phyloP scores from a whole-genome alignment of 2,329 filamentous ascomycete genomes.

The Hymenoscyphus fructigenus region DNA sequence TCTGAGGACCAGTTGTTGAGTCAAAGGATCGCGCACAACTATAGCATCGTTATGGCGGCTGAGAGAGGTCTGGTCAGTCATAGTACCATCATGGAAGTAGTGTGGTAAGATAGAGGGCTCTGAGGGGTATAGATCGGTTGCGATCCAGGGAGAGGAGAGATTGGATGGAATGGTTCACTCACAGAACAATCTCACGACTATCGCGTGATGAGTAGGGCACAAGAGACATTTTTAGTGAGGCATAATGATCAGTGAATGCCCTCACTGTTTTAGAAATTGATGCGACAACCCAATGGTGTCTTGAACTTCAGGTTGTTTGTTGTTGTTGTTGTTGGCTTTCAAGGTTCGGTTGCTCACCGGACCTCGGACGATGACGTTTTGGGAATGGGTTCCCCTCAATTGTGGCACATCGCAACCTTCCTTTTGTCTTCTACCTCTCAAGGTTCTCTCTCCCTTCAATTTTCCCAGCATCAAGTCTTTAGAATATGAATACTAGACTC shows the following conservation, averaged over 20 bases:
- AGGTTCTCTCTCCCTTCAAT: too few relatives aligned
- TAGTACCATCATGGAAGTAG: constrained; percentile 17
- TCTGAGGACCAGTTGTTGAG: constrained; percentile 80
- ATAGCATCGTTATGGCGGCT: constrained; percentile 92
- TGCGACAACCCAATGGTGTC: neutral
- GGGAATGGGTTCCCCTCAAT: neutral
- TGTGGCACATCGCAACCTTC: neutral
- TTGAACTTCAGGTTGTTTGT: neutral
- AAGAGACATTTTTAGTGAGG: constrained; percentile 55
- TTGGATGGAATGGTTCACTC: constrained; percentile 41
- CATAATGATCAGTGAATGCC: neutral
- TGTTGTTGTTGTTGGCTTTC: constrained; percentile 1
- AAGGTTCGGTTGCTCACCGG: neutral
- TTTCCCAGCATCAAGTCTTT: too few relatives aligned
- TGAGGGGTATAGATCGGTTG: neutral
- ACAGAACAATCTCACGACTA: constrained; percentile 79
- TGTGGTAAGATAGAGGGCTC: neutral
- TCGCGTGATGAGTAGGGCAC: constrained; percentile 74
- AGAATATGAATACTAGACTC: too few relatives aligned
- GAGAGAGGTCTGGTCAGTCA: constrained; percentile 19
- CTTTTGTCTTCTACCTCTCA: too few relatives aligned
- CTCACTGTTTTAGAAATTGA: neutral
- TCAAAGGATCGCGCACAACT: constrained; percentile 84
- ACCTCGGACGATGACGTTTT: neutral
- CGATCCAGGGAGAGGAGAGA: neutral